phyloP scores from a whole-genome alignment of 1,284 basidiomycete genomes.

The Somion occarium region DNA sequence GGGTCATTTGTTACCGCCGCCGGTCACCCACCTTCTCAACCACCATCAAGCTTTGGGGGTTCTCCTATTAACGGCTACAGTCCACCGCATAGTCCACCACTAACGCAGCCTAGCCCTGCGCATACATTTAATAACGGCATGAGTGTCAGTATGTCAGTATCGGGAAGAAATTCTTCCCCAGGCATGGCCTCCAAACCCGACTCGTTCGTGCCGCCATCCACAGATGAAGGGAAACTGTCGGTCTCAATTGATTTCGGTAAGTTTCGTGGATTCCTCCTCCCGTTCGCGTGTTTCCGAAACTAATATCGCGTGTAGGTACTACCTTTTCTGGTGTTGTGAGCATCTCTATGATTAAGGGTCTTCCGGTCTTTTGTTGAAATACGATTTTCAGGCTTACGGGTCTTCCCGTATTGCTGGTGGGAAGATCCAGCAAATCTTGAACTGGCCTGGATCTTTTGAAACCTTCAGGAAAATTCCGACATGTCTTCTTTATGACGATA shows the following conservation, averaged over 20 bases:
- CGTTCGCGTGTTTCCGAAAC: not conserved
- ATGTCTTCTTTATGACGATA: constrained; percentile 69
- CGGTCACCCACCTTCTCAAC: not conserved
- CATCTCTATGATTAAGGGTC: constrained; percentile 3
- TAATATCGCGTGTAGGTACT: constrained; percentile 43
- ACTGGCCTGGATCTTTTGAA: constrained; percentile 76
- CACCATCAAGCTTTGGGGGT: constrained; percentile 10
- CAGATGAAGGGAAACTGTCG: constrained; percentile 64
- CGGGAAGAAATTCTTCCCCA: constrained; percentile 16
- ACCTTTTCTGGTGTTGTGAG: constrained; percentile 76
- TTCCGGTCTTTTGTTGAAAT: not conserved
- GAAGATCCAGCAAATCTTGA: constrained; percentile 70
- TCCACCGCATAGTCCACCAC: constrained; percentile 4
- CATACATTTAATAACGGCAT: constrained; percentile 7
- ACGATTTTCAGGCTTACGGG: constrained; percentile 61
- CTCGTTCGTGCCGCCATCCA: constrained; percentile 14
- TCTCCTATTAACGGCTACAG: no score
- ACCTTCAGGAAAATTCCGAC: constrained; percentile 81
- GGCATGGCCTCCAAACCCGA: not conserved
- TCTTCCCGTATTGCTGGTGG: constrained; percentile 78
- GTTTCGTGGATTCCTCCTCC: constrained; percentile 17
- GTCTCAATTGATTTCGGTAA: constrained; percentile 77
- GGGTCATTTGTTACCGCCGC: not conserved
- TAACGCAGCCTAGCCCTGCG: constrained; percentile 11
- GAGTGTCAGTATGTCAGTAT: constrained; percentile 17